Evolutionary conservation across 495 filamentous ascomycete species (phyloP).

Genomic region (Penicillium canariense): DNA sequence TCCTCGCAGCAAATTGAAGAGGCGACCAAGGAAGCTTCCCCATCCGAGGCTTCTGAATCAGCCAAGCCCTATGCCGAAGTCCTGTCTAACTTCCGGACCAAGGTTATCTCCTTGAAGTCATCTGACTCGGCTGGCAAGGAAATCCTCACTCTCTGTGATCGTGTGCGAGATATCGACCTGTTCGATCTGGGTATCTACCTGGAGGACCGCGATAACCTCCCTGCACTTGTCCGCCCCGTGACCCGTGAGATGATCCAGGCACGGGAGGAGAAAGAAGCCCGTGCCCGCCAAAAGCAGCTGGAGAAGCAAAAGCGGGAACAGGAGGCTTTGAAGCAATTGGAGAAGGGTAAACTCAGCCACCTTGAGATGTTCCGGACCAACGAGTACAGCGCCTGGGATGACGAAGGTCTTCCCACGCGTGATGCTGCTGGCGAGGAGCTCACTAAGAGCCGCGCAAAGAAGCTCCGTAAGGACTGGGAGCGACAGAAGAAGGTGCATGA

Average conservation of each 20-base stretch:
- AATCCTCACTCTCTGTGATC: slow-evolving; percentile 70
- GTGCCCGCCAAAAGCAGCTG: slow-evolving; percentile 52
- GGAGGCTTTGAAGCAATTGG: slow-evolving; percentile 55
- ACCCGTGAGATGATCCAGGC: slow-evolving; percentile 69
- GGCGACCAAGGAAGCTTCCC: slow-evolving; percentile 24
- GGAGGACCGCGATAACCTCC: slow-evolving; percentile 73
- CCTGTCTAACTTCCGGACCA: slow-evolving; percentile 37
- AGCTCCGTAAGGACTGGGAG: slow-evolving; percentile 89
- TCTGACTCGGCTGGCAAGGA: slow-evolving; percentile 51
- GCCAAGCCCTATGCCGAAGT: slow-evolving; percentile 40
- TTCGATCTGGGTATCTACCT: slow-evolving; percentile 80
- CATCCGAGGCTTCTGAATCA: slow-evolving; percentile 22
- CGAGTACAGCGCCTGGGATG: slow-evolving; percentile 82
- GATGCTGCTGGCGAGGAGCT: slow-evolving; percentile 75
- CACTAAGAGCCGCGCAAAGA: slow-evolving; percentile 77
- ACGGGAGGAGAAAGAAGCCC: slow-evolving; percentile 62
- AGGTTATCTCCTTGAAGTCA: slow-evolving; percentile 45
- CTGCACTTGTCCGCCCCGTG: slow-evolving; percentile 82
- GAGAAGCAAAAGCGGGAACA: slow-evolving; percentile 57
- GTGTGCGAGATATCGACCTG: slow-evolving; percentile 74
- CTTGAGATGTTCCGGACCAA: slow-evolving; percentile 70
- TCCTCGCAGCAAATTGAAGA: slow-evolving; percentile 31
- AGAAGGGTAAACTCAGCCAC: slow-evolving; percentile 69
- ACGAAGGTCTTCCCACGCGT: slow-evolving; percentile 76
- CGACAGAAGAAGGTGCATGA: slow-evolving; percentile 87